Percentiles rank a stretch among this genome's conserved stretches.
phyloP scores from a whole-genome alignment of 345 rosid species.

The Pseudoturritis turrita region DNA sequence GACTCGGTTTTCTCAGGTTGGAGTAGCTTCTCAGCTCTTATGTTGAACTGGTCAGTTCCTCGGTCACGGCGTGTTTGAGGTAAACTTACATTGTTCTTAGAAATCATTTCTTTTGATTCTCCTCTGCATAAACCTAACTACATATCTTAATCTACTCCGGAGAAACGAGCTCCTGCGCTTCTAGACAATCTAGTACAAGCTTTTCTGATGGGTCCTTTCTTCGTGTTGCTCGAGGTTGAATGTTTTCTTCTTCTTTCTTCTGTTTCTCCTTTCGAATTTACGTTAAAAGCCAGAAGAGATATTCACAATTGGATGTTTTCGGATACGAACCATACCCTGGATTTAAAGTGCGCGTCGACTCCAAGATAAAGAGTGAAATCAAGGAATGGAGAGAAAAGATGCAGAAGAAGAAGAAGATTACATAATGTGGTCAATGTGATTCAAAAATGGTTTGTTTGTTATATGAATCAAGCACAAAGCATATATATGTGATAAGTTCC shows the following conservation, averaged over 20 bases:
- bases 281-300: background rate
- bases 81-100: slow-evolving; percentile 9
- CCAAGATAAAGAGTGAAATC: slow-evolving; percentile 48
- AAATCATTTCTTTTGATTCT: background rate
- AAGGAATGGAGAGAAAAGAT: slow-evolving; percentile 51
- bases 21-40: slow-evolving; percentile 54
- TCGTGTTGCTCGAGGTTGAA: slow-evolving; percentile 72
- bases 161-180: slow-evolving; percentile 86
- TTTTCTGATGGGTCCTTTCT: slow-evolving; percentile 75
- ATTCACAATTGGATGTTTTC: slow-evolving; percentile 9
- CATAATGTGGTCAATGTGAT: background rate
- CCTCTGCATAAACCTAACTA: background rate
- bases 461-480: background rate
- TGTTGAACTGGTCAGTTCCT: slow-evolving; percentile 75
- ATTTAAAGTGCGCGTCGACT: slow-evolving; percentile 47
- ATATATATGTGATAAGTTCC: background rate
- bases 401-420: slow-evolving; percentile 34
- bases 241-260: background rate
- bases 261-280: background rate
- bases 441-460: background rate
- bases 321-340: slow-evolving; percentile 77
- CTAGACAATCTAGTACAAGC: slow-evolving; percentile 69
- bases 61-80: slow-evolving; percentile 87
- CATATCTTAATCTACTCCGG: background rate
- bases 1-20: slow-evolving; percentile 43